Evolutionary conservation across 106 monocot species (phyloP).

Genomic region (Platanthera guangdongensis): DNA sequence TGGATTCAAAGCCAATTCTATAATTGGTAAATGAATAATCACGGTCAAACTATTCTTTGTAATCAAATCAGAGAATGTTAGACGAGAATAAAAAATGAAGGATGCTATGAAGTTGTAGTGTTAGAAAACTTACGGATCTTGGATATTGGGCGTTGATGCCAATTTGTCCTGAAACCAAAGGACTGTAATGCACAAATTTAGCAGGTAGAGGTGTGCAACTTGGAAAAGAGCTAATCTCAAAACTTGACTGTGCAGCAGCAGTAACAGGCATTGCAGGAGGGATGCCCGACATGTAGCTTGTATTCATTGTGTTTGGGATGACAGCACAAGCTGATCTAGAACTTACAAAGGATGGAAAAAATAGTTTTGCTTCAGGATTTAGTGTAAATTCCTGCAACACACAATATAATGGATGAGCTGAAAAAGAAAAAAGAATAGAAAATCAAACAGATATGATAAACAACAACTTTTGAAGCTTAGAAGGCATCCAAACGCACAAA

Average conservation of each 20-base stretch:
- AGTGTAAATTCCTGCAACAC: slow-evolving; percentile 51
- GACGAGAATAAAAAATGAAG: neutral
- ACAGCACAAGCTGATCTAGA: slow-evolving; percentile 14
- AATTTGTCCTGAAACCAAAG: slow-evolving; percentile 18
- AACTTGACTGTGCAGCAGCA: slow-evolving; percentile 11
- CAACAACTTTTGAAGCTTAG: neutral
- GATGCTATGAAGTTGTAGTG: neutral
- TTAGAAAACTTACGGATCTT: slow-evolving; percentile 28
- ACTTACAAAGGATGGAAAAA: slow-evolving; percentile 33
- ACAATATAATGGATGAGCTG: neutral
- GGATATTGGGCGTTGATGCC: slow-evolving; percentile 23
- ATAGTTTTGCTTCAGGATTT: slow-evolving; percentile 44
- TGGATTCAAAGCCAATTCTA: neutral
- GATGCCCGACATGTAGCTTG: slow-evolving; percentile 8
- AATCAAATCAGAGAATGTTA: neutral
- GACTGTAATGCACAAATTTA: slow-evolving; percentile 31
- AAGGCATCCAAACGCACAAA: neutral
- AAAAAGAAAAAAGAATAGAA: neutral
- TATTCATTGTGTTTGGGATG: slow-evolving; percentile 6
- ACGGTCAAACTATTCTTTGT: neutral
- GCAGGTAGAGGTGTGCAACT: slow-evolving; percentile 14
- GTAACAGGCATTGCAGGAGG: slow-evolving; percentile 13
- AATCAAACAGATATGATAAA: neutral
- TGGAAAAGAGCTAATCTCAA: slow-evolving; percentile 23
- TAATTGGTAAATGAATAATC: neutral